Evolutionary conservation across 176 grass and related monocot species (phyloP).

Genomic region (Chrysopogon serrulatus): DNA sequence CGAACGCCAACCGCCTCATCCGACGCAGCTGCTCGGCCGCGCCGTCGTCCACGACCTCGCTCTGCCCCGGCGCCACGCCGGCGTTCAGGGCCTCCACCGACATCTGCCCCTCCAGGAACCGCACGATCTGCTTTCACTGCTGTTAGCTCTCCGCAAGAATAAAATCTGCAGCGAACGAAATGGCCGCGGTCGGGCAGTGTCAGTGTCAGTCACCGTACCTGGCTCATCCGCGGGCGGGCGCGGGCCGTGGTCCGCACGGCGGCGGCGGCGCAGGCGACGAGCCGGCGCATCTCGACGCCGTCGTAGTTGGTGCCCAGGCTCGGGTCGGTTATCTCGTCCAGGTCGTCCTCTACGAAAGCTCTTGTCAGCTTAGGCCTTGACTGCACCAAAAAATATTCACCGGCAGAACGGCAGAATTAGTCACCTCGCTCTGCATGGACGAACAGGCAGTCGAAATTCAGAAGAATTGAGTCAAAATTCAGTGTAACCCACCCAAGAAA

Average conservation of each 20-base stretch:
- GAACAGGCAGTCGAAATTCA: not conserved
- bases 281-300: slow-evolving; percentile 50
- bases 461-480: not conserved
- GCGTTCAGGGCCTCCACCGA: slow-evolving; percentile 60
- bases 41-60: slow-evolving; percentile 16
- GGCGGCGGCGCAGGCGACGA: slow-evolving; percentile 66
- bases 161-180: not conserved
- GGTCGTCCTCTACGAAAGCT: slow-evolving; percentile 19
- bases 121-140: slow-evolving; percentile 38
- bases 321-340: slow-evolving; percentile 50
- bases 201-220: slow-evolving; percentile 58
- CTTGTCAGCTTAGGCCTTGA: slow-evolving; percentile 53
- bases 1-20: slow-evolving; percentile 63
- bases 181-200: not conserved
- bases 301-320: slow-evolving; percentile 36
- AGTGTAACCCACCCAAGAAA: slow-evolving; percentile 32
- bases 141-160: not conserved
- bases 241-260: slow-evolving; percentile 54
- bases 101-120: slow-evolving; percentile 80
- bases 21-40: slow-evolving; percentile 26
- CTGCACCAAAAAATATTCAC: slow-evolving; percentile 2
- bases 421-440: not conserved
- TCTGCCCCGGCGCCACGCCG: slow-evolving; percentile 59
- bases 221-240: slow-evolving; percentile 65
- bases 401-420: not conserved